phyloP scores from a whole-genome alignment of 495 filamentous ascomycete species.

The Penicillium arizonense region DNA sequence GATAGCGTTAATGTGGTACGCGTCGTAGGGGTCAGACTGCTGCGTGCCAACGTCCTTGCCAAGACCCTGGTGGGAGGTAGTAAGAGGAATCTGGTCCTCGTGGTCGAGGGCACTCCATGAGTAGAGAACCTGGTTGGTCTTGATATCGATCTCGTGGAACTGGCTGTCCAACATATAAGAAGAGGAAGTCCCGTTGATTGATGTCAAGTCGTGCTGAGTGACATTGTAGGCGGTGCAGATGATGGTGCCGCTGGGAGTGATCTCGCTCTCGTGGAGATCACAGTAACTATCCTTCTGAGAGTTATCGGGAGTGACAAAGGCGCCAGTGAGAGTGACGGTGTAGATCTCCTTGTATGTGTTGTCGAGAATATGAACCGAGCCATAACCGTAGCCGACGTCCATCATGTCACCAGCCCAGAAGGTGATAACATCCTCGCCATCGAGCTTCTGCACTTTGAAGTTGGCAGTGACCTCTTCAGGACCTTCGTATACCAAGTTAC shows the following conservation, averaged over 20 bases:
- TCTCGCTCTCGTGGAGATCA: conserved; percentile 48
- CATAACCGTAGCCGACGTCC: conserved; percentile 32
- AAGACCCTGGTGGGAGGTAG: conserved; percentile 26
- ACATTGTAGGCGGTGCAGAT: conserved; percentile 56
- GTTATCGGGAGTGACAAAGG: conserved; percentile 30
- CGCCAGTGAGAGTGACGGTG: conserved; percentile 27
- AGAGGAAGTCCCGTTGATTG: conserved; percentile 31
- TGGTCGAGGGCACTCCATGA: conserved; percentile 35
- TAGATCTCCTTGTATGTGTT: conserved; percentile 40
- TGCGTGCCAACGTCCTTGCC: conserved; percentile 18
- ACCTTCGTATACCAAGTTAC: conserved; percentile 34
- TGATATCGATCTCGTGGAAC: conserved; percentile 43
- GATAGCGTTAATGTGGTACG: conserved; percentile 42
- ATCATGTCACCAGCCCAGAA: conserved; percentile 39
- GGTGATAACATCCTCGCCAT: conserved; percentile 32
- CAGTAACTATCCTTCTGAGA: conserved; percentile 29
- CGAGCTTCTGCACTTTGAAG: conserved; percentile 32
- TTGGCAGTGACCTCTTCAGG: conserved; percentile 35
- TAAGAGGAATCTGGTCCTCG: conserved; percentile 13
- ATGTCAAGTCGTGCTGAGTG: conserved; percentile 45
- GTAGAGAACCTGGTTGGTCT: conserved; percentile 30
- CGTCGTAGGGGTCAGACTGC: conserved; percentile 33
- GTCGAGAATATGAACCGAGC: conserved; percentile 36
- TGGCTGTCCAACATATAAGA: conserved; percentile 49
- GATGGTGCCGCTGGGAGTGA: conserved; percentile 48